Evolutionary conservation across 148 eudicot species (phyloP), one percentile per base, ranked within the genome.

Genomic region (Hydrangea macrophylla): DNA sequence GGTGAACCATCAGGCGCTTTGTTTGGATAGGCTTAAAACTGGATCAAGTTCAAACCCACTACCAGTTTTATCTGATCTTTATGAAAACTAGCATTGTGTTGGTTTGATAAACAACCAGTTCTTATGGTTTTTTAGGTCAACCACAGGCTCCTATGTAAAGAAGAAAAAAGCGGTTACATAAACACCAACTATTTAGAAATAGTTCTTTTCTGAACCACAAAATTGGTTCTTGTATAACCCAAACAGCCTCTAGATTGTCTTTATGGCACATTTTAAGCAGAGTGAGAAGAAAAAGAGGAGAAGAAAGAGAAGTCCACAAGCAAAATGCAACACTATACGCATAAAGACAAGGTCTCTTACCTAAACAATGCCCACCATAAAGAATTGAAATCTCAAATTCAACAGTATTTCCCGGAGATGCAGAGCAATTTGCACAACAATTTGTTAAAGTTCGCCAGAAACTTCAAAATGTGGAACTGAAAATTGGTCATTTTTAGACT

Each of bases 1-100:
- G 48, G 73, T 18, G 40, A 68, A 55, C 62, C 36, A 42, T 53
- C 12, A 32, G n/a, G n/a, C n/a, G n/a, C n/a, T n/a, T n/a, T n/a
- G n/a, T n/a, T n/a, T n/a, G n/a, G n/a, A n/a, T n/a, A n/a, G n/a
- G n/a, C n/a, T n/a, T n/a, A n/a, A n/a, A n/a, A n/a, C n/a, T n/a
- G n/a, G n/a, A n/a, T n/a, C n/a, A n/a, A n/a, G n/a, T n/a, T n/a
- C n/a, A n/a, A n/a, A n/a, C n/a, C n/a, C n/a, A n/a, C n/a, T n/a
- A n/a, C n/a, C n/a, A n/a, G n/a, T n/a, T n/a, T n/a, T n/a, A n/a
- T n/a, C n/a, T n/a, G n/a, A n/a, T n/a, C n/a, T n/a, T n/a, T n/a
- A n/a, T n/a, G n/a, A n/a, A n/a, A n/a, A n/a, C n/a, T n/a, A n/a
- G n/a, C n/a, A n/a, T n/a, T n/a, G n/a, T n/a, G n/a, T n/a, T n/a